Evolutionary conservation across 2,329 filamentous ascomycete species (phyloP).

Genomic region (Dothistroma septosporum): DNA sequence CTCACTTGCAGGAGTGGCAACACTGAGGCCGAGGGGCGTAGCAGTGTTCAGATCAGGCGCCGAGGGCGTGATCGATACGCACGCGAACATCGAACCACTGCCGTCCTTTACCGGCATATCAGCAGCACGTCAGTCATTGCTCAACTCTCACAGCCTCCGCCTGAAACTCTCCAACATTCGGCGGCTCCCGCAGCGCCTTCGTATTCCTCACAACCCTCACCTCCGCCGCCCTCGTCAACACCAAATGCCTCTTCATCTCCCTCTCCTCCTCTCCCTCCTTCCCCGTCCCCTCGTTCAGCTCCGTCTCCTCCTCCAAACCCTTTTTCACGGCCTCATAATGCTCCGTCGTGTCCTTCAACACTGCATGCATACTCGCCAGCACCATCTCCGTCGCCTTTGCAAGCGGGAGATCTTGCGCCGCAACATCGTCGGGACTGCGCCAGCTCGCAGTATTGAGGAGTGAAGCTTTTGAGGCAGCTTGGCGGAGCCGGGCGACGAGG

Average conservation of each 20-base stretch:
- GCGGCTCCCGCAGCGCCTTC: constrained; percentile 64
- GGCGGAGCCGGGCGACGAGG: constrained; percentile 79
- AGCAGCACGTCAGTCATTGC: too few species aligned
- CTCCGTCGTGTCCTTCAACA: constrained; percentile 64
- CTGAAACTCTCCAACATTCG: constrained; percentile 58
- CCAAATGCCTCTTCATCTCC: constrained; percentile 60
- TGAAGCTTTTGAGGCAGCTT: constrained; percentile 60
- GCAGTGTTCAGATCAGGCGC: too few species aligned
- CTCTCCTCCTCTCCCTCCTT: constrained; percentile 42
- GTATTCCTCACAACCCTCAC: constrained; percentile 76
- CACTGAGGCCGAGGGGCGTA: too few species aligned
- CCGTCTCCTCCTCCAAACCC: constrained; percentile 43
- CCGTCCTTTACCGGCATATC: too few species aligned
- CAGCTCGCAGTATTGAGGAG: constrained; percentile 61
- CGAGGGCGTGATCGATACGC: too few species aligned
- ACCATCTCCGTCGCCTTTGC: constrained; percentile 82
- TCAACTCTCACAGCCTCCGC: constrained; percentile 41
- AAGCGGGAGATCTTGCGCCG: constrained; percentile 69
- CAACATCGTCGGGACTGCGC: constrained; percentile 70
- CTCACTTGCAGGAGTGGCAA: too few species aligned
- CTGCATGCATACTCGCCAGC: constrained; percentile 84
- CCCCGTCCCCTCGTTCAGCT: constrained; percentile 42
- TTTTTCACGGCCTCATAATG: constrained; percentile 64
- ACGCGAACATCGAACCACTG: too few species aligned
- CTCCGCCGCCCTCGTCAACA: constrained; percentile 80